Conservation (phyloP, 1,139 yeast species). For the Petasospora rhodanensis region DNA sequence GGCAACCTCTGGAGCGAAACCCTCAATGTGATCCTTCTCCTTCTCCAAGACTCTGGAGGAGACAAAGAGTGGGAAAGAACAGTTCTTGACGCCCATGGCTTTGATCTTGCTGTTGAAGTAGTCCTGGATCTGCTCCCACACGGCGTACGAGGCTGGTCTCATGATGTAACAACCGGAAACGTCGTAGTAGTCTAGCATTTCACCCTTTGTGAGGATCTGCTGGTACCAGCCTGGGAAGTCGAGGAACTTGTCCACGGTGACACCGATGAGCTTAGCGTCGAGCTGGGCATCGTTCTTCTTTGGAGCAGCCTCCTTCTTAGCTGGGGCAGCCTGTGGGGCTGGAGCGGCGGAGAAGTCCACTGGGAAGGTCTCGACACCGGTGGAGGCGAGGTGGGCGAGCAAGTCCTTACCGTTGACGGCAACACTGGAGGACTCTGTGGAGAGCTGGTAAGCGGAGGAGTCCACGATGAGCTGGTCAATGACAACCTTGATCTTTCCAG, state of each 20-base stretch:
- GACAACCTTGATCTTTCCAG: slow-evolving; percentile 61
- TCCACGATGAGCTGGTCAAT: slow-evolving; percentile 54
- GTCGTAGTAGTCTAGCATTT: slow-evolving; percentile 97
- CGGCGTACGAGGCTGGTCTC: slow-evolving; percentile 90
- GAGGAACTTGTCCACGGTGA: slow-evolving; percentile 85
- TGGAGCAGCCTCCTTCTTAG: slow-evolving; percentile 24
- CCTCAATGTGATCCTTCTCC: slow-evolving; percentile 98
- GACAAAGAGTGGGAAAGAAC: slow-evolving; percentile 99
- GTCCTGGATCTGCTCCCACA: slow-evolving; percentile 92
- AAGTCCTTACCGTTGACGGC: slow-evolving; percentile 50
- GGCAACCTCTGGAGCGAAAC: slow-evolving; percentile 99
- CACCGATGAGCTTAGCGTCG: slow-evolving; percentile 92
- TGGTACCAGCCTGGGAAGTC: slow-evolving; percentile 98
- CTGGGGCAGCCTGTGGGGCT: slow-evolving; percentile 27
- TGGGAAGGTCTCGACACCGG: slow-evolving; percentile 44
- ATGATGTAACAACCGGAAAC: slow-evolving; percentile 98
- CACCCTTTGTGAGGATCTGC: slow-evolving; percentile 92
- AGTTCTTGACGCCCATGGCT: slow-evolving; percentile 84
- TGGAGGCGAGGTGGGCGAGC: slow-evolving; percentile 47
- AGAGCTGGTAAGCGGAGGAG: slow-evolving; percentile 45
- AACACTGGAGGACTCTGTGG: slow-evolving; percentile 57
- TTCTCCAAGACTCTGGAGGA: slow-evolving; percentile 87
- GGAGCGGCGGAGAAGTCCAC: slow-evolving; percentile 29
- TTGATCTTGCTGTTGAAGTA: slow-evolving; percentile 82
- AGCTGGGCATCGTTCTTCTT: slow-evolving; percentile 44